Percentiles rank a stretch among this genome's conserved stretches.
Evolutionary conservation across 2,329 filamentous ascomycete species (phyloP).

Genomic region (Aspergillus sclerotialis): DNA sequence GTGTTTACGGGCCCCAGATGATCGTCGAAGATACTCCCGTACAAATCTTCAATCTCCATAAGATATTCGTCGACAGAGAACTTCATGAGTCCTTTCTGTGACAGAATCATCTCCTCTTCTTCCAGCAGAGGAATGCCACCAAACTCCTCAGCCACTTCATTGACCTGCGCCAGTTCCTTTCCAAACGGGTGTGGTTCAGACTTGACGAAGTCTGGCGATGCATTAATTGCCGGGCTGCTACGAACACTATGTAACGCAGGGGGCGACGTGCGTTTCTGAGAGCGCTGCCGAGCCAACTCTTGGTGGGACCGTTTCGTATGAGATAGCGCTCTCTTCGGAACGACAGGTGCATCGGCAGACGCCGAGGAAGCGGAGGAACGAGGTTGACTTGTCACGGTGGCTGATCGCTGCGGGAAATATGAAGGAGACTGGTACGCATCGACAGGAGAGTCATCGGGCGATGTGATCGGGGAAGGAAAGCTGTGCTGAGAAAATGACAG

Average conservation of each 20-base stretch:
- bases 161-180: constrained; percentile 82
- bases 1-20: constrained; percentile 26
- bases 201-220: constrained; percentile 31
- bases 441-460: constrained; percentile 41
- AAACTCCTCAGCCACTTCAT: constrained; percentile 88
- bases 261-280: constrained; percentile 47
- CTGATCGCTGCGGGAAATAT: constrained; percentile 63
- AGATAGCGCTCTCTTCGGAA: constrained; percentile 73
- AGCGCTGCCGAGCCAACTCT: constrained; percentile 62
- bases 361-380: constrained; percentile 41
- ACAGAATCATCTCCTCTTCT: constrained; percentile 66
- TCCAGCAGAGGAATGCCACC: constrained; percentile 58
- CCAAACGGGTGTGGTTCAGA: constrained; percentile 65
- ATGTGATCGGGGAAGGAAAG: constrained; percentile 42
- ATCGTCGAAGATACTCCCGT: constrained; percentile 54
- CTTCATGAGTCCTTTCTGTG: constrained; percentile 61
- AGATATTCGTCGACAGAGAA: constrained; percentile 79
- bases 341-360: constrained; percentile 52
- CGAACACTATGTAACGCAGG: constrained; percentile 32
- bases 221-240: constrained; percentile 26
- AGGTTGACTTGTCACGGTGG: constrained; percentile 54
- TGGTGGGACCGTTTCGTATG: constrained; percentile 87
- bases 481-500: constrained; percentile 40
- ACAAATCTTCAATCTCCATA: constrained; percentile 65
- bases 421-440: constrained; percentile 50